Base-by-base conservation (phyloP, 2,329 filamentous ascomycete genomes). In the Phialophora macrospora region DNA sequence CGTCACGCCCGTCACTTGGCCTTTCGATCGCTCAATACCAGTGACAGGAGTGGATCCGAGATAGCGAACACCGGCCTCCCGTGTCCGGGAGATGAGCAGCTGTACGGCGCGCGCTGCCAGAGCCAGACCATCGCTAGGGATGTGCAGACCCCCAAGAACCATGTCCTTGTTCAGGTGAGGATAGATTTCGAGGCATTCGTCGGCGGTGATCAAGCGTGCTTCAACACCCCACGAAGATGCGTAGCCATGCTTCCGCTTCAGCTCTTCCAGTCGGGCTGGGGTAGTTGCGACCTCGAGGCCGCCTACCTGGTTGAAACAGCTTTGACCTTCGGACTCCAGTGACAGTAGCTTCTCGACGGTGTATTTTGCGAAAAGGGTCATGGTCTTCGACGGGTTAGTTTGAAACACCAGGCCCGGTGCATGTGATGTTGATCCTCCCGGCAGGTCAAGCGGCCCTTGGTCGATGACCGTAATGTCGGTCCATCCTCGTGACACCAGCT, bases 401-500 rank as follows among this genome's bases (percentile, higher is more conserved):
- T 89, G 86, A 71, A 88, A 89, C 0, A 89, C 86, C 2, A 89
- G 80, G 0, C 87, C 87, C 0, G 87, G 87, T 4, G 87, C 87
- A 68, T 89, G 87, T 6, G 86, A 88, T 6, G 87, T 88, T 30
- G 87, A 89, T 52, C 87, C 87, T 28, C 87, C 87, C 0, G 87
- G 87, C 81, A 88, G 84, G 64, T 80, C 77, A 68, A 89, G 74
- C 2, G 87, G 87, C 0, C 87, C 87, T 74, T 89, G 87, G 69
- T 89, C 87, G 68, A 89, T 77, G 57, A 89, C 86, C 20, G 86
- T 88, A 74, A 89, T 86, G 74, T 88, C 76, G 61, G 74, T 82
- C 86, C 87, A 89, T 78, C 87, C 87, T 72, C 85, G 82, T 26
- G 80, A 80, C 70, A 86, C 80, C 72, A 89, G 81, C 80, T 89